Conservation (phyloP, 2,329 filamentous ascomycete species). For the Aplosporella prunicola region DNA sequence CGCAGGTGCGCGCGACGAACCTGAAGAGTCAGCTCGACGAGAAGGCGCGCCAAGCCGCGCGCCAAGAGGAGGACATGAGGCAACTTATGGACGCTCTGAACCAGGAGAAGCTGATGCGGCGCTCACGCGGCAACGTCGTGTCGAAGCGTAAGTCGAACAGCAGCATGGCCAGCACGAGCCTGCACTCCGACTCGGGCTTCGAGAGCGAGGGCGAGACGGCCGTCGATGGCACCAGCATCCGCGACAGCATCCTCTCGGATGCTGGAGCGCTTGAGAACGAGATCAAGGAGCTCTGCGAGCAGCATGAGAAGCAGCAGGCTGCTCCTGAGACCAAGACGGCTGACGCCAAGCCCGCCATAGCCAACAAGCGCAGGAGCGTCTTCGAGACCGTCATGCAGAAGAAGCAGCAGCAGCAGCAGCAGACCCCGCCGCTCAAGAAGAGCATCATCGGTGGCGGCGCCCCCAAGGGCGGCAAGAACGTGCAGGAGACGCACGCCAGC, state of each 20-base stretch:
- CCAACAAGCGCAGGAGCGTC: conserved; percentile 9
- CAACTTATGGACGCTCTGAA: too few species aligned
- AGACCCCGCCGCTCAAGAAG: conserved; percentile 17
- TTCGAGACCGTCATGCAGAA: conserved; percentile 15
- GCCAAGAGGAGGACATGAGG: too few species aligned
- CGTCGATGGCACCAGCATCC: conserved; percentile 25
- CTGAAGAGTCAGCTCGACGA: conserved; percentile 51
- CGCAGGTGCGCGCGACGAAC: conserved; percentile 47
- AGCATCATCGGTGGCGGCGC: conserved; percentile 7
- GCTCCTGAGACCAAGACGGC: conserved; percentile 4
- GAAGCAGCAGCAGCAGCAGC: conserved; percentile 23
- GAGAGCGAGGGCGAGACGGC: conserved; percentile 48
- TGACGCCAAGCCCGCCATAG: not conserved
- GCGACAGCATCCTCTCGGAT: conserved; percentile 24
- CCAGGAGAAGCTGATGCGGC: too few species aligned
- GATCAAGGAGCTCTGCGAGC: conserved; percentile 21
- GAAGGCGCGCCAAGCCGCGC: conserved; percentile 50
- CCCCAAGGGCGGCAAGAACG: conserved; percentile 35
- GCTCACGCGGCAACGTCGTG: too few species aligned
- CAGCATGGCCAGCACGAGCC: conserved; percentile 21
- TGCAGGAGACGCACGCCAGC: conserved; percentile 25
- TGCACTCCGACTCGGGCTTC: conserved; percentile 45
- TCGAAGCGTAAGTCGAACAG: conserved; percentile 7
- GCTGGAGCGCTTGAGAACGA: conserved; percentile 24
- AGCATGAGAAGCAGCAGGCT: too few species aligned